Base-by-base conservation (phyloP, 1,284 basidiomycete species). In the Malassezia furfur region DNA sequence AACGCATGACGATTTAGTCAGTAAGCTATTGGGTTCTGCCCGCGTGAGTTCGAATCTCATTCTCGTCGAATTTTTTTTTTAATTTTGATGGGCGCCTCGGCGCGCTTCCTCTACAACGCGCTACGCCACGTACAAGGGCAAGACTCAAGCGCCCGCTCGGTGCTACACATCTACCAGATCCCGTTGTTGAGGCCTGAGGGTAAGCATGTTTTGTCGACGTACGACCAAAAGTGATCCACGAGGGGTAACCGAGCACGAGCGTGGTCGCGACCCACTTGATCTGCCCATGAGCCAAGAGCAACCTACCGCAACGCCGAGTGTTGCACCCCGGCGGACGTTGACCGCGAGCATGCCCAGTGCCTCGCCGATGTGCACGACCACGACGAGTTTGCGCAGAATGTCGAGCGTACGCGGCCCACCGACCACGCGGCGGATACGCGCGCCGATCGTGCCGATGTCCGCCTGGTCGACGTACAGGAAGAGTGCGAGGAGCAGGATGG, bases 31-130 rank as follows among this genome's bases (percentile, higher is more conserved):
- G 55, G 55, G 55, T 57, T 68, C 66, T 68, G 66, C 66, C 66
- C 66, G 68, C 68, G 68, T 71, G 68, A 66, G 68, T 71, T 71
- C 68, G 68, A 71, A 68, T 69, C 68, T 68, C 68, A 71, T 66
- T 71, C 64, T 71, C 66, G 67, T 70, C 68, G 68, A 64, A 64
- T 36, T 55, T 54, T 52, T 54, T 58, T 48, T 57, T 35, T 5
- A 12, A 15, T 15, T 12, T 35, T n/a, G n/a, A n/a, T n/a, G n/a
- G n/a, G n/a, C n/a, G n/a, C n/a, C n/a, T n/a, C n/a, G n/a, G n/a
- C n/a, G n/a, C n/a, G n/a, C n/a, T n/a, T n/a, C n/a, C n/a, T n/a
- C n/a, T n/a, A n/a, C n/a, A n/a, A n/a, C n/a, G n/a, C n/a, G n/a
- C n/a, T n/a, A n/a, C n/a, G 25, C 25, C 25, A 28, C 25, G 25